phyloP scores from a whole-genome alignment of 2,329 filamentous ascomycete species.

The Fusarium xylarioides region DNA sequence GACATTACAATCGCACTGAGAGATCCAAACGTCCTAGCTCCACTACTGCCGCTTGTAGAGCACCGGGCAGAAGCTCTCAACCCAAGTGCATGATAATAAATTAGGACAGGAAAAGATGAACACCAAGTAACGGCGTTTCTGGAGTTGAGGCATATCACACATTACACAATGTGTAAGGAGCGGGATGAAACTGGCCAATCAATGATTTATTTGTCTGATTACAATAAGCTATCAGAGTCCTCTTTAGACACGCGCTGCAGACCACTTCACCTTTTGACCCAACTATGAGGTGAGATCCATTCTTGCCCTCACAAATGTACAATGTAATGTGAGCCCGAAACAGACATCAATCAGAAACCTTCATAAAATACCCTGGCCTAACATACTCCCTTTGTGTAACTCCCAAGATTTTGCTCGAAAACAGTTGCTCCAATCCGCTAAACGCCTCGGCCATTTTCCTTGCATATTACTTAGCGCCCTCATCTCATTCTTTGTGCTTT shows the following conservation, averaged over 20 bases:
- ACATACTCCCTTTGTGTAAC: slow-evolving; percentile 24
- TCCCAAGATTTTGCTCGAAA: slow-evolving; percentile 18
- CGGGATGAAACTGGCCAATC: slow-evolving; percentile 6
- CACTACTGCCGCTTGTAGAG: slow-evolving; percentile 76
- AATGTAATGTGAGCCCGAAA: slow-evolving; percentile 22
- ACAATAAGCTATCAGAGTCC: slow-evolving; percentile 18
- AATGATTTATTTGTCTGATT: slow-evolving; percentile 34
- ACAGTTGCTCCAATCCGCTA: slow-evolving; percentile 2
- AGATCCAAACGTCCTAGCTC: slow-evolving; percentile 79
- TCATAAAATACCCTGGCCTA: slow-evolving; percentile 14
- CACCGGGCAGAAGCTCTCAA: slow-evolving; percentile 65
- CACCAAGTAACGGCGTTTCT: slow-evolving; percentile 22
- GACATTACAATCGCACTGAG: slow-evolving; percentile 80
- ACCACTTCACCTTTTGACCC: neutral
- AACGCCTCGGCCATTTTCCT: slow-evolving; percentile 14
- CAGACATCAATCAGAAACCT: slow-evolving; percentile 34
- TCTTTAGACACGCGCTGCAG: slow-evolving; percentile 4
- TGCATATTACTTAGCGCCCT: neutral
- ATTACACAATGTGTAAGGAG: slow-evolving; percentile 1
- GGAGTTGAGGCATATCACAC: slow-evolving; percentile 17
- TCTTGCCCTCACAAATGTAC: neutral
- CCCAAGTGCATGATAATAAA: slow-evolving; percentile 12
- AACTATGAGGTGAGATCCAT: neutral
- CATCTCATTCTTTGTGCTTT: neutral
- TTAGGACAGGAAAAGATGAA: neutral